Percentiles rank a stretch among this genome's conserved stretches.
phyloP scores from a whole-genome alignment of 2,329 filamentous ascomycete species.

The Aspergillus spinulosporus region DNA sequence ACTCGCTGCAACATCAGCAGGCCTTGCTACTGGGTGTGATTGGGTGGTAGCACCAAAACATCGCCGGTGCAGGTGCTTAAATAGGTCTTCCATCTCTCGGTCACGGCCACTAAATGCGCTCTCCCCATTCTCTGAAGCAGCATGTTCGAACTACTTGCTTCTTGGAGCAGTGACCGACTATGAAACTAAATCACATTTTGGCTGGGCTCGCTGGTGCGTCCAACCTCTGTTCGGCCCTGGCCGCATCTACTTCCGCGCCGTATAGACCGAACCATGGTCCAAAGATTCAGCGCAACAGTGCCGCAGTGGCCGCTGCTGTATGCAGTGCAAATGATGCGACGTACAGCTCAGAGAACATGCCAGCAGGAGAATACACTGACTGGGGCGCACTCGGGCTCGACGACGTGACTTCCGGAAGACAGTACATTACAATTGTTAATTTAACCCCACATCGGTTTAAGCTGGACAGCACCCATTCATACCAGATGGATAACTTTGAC shows the following conservation, averaged over 20 bases:
- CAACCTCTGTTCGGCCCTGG: neutral
- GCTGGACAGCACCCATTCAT: slow-evolving; percentile 11
- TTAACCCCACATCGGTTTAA: slow-evolving; percentile 13
- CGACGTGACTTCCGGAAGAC: slow-evolving; percentile 4
- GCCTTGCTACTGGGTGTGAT: neutral
- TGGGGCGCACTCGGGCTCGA: slow-evolving; percentile 10
- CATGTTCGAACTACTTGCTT: neutral
- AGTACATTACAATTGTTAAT: slow-evolving; percentile 15
- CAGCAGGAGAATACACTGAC: slow-evolving; percentile 12
- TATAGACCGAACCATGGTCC: neutral
- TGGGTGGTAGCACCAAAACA: neutral
- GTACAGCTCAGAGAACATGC: slow-evolving; percentile 12
- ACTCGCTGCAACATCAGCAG: slow-evolving; percentile 3
- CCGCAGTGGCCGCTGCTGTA: neutral
- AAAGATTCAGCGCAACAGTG: neutral
- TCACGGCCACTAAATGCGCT: no score
- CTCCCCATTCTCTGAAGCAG: neutral
- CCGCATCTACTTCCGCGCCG: neutral
- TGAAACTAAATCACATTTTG: neutral
- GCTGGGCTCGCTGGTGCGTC: neutral
- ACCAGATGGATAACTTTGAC: slow-evolving; percentile 14
- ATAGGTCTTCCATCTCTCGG: neutral
- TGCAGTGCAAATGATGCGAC: slow-evolving; percentile 8
- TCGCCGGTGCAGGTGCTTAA: neutral
- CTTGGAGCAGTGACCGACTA: neutral